Base-by-base conservation (phyloP, 1,139 yeast species). In the Yamadazyma siamensis region DNA sequence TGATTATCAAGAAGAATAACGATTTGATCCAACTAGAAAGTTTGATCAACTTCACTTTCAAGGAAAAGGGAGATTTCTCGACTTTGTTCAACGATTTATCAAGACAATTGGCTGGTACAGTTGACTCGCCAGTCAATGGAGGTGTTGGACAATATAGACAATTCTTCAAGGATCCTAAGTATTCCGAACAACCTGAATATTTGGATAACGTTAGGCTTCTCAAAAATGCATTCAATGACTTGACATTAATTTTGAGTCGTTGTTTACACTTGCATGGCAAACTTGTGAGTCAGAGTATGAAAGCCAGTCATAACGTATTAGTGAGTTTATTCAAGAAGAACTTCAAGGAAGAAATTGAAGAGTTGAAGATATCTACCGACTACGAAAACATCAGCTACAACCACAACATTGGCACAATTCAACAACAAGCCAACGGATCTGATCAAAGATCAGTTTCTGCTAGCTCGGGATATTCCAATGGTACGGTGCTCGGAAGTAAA, bases 71-170 rank as follows among this genome's bases (percentile, higher is more conserved):
- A 1, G 76, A 71, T 31, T 61, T 61, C 37, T 57, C 65, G 6
- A 59, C 79, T 7, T 53, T 76, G 35, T 73, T 83, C 56, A 70
- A 73, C 50, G 88, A 80, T 51, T 66, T 87, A 36, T 83, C 91
- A 8, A 71, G 95, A 57, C 80, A 79, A 44, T 65, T 87, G 32
- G 76, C 91, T 0, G 96, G 96, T 28, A 85, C 96, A 0, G 91
- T 87, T 35, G 95, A 87, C 51, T 79, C 95, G 0, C 96, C 96
- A 5, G 94, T 87, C 8, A 87, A 87, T 54, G 96, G 96, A 22
- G 96, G 96, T 35, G 86, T 87, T 41, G 86, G 87, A 4, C 87
- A 84, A 49, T 87, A 84, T 59, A 71, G 91, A 38, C 73, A 75
- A 2, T 85, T 87, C 56, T 75, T 84, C 47, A 61, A 58, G 22